Base-by-base conservation (phyloP, 768 basidiomycete genomes). In the Boletus eberwhitei region DNA sequence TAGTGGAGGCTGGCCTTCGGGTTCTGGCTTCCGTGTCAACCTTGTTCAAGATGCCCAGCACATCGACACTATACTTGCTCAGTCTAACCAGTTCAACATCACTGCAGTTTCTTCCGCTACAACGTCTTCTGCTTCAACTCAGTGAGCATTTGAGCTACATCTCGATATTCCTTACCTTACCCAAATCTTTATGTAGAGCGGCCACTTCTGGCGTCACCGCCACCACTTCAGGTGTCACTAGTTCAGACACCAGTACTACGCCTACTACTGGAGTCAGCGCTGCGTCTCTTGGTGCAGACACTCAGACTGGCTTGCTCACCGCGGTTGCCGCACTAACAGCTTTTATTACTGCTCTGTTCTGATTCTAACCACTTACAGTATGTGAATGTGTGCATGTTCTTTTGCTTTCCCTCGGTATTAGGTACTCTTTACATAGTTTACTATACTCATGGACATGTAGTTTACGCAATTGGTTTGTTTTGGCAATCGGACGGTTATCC, bases 21-120 rank as follows among this genome's bases (percentile, higher is more conserved):
- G 85, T 52, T 51, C 59, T 34, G 74, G 70, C 35, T 94, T 81
- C 80, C 85, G 81, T 53, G 77, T 95, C 71, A 90, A 93, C 74
- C 69, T 94, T 26, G 82, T 86, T 56, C 62, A 75, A 60, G 76
- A 80, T 59, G 57, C 75, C 4, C 52, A 77, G 19, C 48, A 82
- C 50, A 72, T 80, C 22, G 64, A 69, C 67, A 71, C 72, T 48
- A 83, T 93, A 59, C 77, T 83, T 50, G 89, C 90, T 37, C 90
- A 94, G 71, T 91, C 89, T 17, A 48, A 52, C 26, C 65, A 81
- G 52, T 94, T 93, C 71, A 71, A 66, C 62, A 82, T 85, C 66
- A 69, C 67, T 39, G 54, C 55, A 1, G 29, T 54, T 29, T 58
- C 65, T 34, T 58, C 68, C 34, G 47, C 71, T 7, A 44, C 68